Evolutionary conservation across 1,284 basidiomycete species (phyloP), one percentile per base, ranked within the genome.

Genomic region (Apiotrichum montevideense): DNA sequence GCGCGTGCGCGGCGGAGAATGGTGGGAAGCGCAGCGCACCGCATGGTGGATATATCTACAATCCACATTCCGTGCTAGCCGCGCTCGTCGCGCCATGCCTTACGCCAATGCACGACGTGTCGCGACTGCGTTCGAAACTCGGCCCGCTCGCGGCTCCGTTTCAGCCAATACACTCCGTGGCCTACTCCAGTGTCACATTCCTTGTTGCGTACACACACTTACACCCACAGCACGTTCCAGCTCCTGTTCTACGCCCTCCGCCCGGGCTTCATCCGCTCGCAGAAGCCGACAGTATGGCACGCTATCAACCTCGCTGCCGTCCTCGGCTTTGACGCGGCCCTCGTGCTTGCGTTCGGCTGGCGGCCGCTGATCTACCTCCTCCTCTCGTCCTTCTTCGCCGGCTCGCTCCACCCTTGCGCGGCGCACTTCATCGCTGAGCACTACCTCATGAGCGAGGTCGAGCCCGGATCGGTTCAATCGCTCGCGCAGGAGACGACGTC

Each of bases 341-440:
- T 95, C 54, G 80, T 90, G 57, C 75, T 77, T 46, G 75, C 71
- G n/a, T 80, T 83, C 58, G 90, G 90, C 40, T 76, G 73, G 73
- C 77, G 79, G n/a, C 81, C 90, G 3, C 71, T 94, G 50, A 74
- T 90, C 43, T 98, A 98, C 78, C 80, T 98, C 61, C 71, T 98
- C 55, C 80, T 88, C 69, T 88, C 85, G 59, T 88, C 86, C 69
- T 96, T 98, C 82, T 93, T 98, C 69, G 95, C 95, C 6, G 95
- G 95, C 0, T 91, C 87, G 65, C 76, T 98, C 35, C 95, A 98
- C 71, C 96, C 96, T 0, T 89, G 88, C 67, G 94, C 94, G 0
- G 95, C 90, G 1, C 95, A 98, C 78, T 98, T 98, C 70, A 97
- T 98, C 64, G 93, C 93, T 4, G 93, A 97, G 77, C 92, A 96